Conservation (phyloP, 768 basidiomycete species). For the Lyophyllum shimeji region DNA sequence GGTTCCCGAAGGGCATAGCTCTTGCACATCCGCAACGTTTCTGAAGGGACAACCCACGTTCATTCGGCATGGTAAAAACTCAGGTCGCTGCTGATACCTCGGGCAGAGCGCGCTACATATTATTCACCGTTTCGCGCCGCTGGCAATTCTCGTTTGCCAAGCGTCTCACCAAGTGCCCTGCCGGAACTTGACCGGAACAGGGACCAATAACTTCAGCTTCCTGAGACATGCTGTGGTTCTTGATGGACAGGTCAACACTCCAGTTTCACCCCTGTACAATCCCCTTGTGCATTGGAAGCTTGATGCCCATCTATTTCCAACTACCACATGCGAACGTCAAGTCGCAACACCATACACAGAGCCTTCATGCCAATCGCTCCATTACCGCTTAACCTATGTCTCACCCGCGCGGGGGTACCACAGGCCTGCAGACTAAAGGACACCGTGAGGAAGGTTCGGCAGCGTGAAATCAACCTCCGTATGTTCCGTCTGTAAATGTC, state of each 20-base stretch:
- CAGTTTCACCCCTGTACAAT: no score
- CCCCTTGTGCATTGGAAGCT: no score
- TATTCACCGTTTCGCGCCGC: not conserved
- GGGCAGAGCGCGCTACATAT: not conserved
- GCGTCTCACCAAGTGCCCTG: not conserved
- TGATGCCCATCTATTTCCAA: no score
- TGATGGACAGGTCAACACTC: not conserved
- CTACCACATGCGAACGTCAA: no score
- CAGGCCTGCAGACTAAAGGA: no score
- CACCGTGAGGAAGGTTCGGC: no score
- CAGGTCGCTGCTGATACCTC: not conserved
- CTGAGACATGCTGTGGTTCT: not conserved
- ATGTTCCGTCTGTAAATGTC: no score
- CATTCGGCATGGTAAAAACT: not conserved
- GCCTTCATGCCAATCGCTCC: no score
- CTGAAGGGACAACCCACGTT: not conserved
- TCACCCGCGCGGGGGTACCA: no score
- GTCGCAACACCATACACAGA: no score
- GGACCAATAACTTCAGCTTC: not conserved
- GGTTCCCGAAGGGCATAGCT: not conserved
- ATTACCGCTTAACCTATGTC: no score
- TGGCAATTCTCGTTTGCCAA: not conserved
- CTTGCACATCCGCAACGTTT: not conserved
- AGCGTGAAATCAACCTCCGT: no score
- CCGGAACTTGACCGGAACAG: conserved; percentile 8